Conservation (phyloP, 768 basidiomycete genomes). For the Lactarius sp. region DNA sequence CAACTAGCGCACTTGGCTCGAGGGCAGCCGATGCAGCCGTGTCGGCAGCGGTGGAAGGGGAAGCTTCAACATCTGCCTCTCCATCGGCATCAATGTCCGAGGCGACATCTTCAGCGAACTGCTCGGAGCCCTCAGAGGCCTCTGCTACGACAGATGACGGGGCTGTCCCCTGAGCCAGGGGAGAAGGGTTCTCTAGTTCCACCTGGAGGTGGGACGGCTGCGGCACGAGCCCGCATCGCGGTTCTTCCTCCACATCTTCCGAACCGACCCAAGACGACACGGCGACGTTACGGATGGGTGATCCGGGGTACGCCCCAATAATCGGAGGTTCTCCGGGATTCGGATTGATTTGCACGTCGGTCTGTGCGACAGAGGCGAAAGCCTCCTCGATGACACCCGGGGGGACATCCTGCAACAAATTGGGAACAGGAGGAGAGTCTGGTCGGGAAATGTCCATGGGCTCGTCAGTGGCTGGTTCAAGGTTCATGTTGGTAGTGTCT, state of each 20-base stretch:
- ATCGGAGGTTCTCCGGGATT: slow-evolving; percentile 36
- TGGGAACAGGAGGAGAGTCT: slow-evolving; percentile 2
- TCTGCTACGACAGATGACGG: slow-evolving; percentile 15
- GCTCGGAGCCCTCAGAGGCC: slow-evolving; percentile 18
- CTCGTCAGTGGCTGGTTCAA: slow-evolving; percentile 5
- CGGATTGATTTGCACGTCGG: slow-evolving; percentile 21
- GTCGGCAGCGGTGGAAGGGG: background rate
- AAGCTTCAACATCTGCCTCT: slow-evolving; percentile 14
- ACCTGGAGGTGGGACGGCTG: background rate
- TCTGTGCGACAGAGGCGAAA: slow-evolving; percentile 2
- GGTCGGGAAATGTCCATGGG: slow-evolving; percentile 19
- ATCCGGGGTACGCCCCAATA: slow-evolving; percentile 43
- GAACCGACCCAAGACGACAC: slow-evolving; percentile 9
- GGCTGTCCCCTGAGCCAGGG: background rate
- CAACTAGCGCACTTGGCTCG: background rate
- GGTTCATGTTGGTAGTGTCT: background rate
- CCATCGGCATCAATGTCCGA: slow-evolving; percentile 21
- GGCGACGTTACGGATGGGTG: slow-evolving; percentile 34
- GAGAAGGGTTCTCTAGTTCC: background rate
- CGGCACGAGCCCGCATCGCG: background rate
- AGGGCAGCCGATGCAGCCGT: background rate
- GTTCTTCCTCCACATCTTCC: background rate
- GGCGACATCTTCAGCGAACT: slow-evolving; percentile 16
- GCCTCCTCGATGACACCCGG: slow-evolving; percentile 11
- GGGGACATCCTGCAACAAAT: slow-evolving; percentile 7